Percentiles rank a stretch among this genome's conserved stretches.
phyloP scores from a whole-genome alignment of 305 asterid genomes.

The Lippia alba region DNA sequence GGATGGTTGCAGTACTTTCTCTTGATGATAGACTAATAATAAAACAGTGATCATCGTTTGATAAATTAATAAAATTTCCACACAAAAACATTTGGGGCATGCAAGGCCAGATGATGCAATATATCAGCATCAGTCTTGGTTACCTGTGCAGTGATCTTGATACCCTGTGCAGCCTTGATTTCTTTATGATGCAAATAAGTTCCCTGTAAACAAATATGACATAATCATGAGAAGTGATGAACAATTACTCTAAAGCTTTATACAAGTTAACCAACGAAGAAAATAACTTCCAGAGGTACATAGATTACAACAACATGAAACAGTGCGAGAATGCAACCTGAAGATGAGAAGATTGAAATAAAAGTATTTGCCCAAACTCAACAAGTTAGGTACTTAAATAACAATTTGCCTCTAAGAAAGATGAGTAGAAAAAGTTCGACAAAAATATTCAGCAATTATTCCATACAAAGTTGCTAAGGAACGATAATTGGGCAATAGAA shows the following conservation, averaged over 20 bases:
- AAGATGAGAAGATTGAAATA: conserved; percentile 15
- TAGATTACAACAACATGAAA: conserved; percentile 19
- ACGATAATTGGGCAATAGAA: no score
- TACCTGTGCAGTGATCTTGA: conserved; percentile 98
- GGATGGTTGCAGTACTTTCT: no score
- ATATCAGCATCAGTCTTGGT: conserved; percentile 12
- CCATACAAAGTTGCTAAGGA: no score
- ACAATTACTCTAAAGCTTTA: background rate
- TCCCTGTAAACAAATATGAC: conserved; percentile 61
- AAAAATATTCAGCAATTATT: no score
- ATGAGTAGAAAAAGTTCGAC: no score
- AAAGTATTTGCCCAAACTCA: conserved; percentile 12
- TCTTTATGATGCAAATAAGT: conserved; percentile 90
- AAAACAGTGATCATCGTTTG: no score
- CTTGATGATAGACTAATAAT: no score
- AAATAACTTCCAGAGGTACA: conserved; percentile 14
- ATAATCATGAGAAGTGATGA: conserved; percentile 17
- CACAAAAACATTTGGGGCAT: no score
- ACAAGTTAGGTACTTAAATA: no score
- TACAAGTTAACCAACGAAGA: background rate
- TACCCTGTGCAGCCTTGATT: conserved; percentile 99
- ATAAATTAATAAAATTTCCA: no score
- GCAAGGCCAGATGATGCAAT: no score
- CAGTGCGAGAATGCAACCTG: background rate
- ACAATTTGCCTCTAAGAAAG: no score